Base-by-base conservation (phyloP, 345 rosid species). In the Aquilaria sinensis region DNA sequence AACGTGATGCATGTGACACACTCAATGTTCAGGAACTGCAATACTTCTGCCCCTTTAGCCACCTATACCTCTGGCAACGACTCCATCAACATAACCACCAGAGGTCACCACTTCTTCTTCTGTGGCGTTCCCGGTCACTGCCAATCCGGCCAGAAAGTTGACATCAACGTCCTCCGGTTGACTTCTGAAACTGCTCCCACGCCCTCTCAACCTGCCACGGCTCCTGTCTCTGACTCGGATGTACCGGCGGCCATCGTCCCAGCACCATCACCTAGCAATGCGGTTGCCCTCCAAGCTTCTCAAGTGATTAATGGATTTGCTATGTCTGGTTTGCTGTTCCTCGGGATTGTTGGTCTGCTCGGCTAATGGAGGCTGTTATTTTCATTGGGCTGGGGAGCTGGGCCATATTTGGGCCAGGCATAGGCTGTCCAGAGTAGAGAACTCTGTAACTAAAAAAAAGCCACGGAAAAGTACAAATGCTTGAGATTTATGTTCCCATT, bases 111-210 rank as follows among this genome's bases (percentile, higher is more conserved):
- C 68, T 90, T n/a, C 74, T 94, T 85, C 62, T 72, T 94, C 72
- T 91, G 97, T 33, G 97, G 96, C 3, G 89, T 87, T 58, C 97
- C 96, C 0, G 97, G 99, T 54, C 99, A 94, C 51, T 91, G 97
- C 65, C 90, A 74, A 43, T 76, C 84, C 5, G 96, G 99, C 2
- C 99, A 91, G 75, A 94, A 88, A 77, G 87, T 94, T 4, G 97
- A 91, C 78, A 80, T 94, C 47, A 83, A 91, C 59, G 93, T 94
- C 23, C 80, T 74, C 23, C 83, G 74, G 10, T 31, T 70, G 0
- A 31, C 62, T 6, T 16, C 9, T 2, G 16, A 30, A 46, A 70
- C 96, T 37, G 69, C 96, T 41, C 76, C 87, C 2, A 15, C 74
- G 13, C 79, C 84, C 3, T 23, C 82, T 7, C 67, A 80, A 29